Conservation (phyloP, 441 rosid genomes). For the Jatropha podagrica region DNA sequence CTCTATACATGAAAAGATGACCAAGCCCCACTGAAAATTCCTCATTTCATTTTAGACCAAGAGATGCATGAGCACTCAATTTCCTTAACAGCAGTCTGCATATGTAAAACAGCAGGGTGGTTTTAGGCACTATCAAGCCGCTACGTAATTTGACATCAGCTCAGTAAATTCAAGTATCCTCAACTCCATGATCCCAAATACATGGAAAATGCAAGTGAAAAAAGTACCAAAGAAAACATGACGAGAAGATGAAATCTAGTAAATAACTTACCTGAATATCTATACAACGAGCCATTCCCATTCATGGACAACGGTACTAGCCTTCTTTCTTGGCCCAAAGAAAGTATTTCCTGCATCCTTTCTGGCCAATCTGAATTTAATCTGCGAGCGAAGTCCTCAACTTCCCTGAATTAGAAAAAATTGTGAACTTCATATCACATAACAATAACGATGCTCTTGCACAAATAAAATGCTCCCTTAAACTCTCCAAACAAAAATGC, state of each 20-base stretch:
- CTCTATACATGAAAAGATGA: background rate
- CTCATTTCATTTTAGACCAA: background rate
- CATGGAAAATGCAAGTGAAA: background rate
- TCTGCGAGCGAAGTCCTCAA: conserved; percentile 67
- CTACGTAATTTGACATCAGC: background rate
- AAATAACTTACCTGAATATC: conserved; percentile 36
- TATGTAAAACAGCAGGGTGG: background rate
- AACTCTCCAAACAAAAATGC: conserved; percentile 10
- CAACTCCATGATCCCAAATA: background rate
- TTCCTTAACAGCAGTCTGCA: background rate
- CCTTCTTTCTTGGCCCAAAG: conserved; percentile 47
- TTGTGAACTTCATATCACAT: background rate
- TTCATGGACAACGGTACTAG: conserved; percentile 37
- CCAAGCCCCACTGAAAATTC: background rate
- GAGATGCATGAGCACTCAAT: background rate
- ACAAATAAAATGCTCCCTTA: background rate
- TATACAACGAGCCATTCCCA: conserved; percentile 39
- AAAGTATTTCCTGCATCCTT: conserved; percentile 62
- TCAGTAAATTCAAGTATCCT: conserved; percentile 6
- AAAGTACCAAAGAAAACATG: background rate
- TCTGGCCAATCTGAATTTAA: conserved; percentile 73
- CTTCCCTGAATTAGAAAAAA: conserved; percentile 42
- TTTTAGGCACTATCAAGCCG: background rate
- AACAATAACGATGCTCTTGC: background rate
- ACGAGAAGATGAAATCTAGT: background rate